phyloP scores from a whole-genome alignment of 2,329 filamentous ascomycete species.

The Corynespora cassiicola region DNA sequence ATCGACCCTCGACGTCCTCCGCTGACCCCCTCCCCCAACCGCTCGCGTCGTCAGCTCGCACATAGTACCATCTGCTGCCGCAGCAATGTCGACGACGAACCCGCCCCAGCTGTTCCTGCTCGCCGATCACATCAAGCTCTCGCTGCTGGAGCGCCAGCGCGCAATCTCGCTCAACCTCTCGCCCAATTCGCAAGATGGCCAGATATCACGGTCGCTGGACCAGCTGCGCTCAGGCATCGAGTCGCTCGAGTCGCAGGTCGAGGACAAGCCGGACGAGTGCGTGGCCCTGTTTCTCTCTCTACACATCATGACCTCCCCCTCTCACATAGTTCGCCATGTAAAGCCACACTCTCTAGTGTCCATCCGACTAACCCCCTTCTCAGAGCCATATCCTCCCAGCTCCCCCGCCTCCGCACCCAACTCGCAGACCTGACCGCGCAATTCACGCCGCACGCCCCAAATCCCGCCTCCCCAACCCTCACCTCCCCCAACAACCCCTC shows the following conservation, averaged over 20 bases:
- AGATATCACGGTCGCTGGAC: slow-evolving; percentile 87
- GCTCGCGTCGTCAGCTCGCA: too few relatives aligned
- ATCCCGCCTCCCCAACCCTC: slow-evolving; percentile 42
- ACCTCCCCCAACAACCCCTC: slow-evolving; percentile 53
- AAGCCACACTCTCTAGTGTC: background rate
- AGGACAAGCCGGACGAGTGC: slow-evolving; percentile 64
- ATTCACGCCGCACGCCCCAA: slow-evolving; percentile 71
- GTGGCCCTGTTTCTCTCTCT: slow-evolving; percentile 14
- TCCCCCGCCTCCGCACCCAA: slow-evolving; percentile 74
- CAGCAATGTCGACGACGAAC: slow-evolving; percentile 53
- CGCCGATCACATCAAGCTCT: slow-evolving; percentile 96
- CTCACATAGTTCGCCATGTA: background rate
- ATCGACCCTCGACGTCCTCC: too few relatives aligned
- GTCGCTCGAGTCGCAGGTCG: slow-evolving; percentile 68
- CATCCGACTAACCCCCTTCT: slow-evolving; percentile 4
- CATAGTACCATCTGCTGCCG: slow-evolving; percentile 6
- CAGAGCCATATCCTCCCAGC: slow-evolving; percentile 58
- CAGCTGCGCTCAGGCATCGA: slow-evolving; percentile 83
- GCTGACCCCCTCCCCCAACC: background rate
- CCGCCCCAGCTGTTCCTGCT: slow-evolving; percentile 84
- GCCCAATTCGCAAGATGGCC: slow-evolving; percentile 81
- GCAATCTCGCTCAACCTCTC: slow-evolving; percentile 82
- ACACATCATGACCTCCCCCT: background rate
- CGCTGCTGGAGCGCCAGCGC: slow-evolving; percentile 87
- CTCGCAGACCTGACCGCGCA: slow-evolving; percentile 78